phyloP scores from a whole-genome alignment of 352 stramenopile genomes.

The Pythium rhizo-oryzae region DNA sequence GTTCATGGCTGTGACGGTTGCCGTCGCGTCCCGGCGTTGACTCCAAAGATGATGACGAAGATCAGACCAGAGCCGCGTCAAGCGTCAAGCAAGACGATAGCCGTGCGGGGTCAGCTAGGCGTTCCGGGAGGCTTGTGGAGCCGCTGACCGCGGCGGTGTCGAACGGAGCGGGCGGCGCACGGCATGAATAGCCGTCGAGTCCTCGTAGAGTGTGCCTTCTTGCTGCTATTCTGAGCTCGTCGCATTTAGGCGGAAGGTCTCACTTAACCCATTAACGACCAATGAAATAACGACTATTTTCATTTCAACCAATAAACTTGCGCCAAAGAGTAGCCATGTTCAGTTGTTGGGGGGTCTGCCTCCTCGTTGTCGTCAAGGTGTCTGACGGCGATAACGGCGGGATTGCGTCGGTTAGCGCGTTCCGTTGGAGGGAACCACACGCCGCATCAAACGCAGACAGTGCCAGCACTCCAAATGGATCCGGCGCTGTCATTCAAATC shows the following conservation, averaged over 20 bases:
- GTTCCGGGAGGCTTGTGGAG: no score
- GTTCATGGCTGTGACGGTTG: slow-evolving; percentile 11
- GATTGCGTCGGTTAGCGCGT: no score
- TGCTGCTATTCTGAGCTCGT: not conserved
- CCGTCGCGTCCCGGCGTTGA: not conserved
- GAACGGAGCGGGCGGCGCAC: not conserved
- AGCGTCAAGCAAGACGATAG: not conserved
- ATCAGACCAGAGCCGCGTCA: not conserved
- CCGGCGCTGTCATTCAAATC: slow-evolving; percentile 2
- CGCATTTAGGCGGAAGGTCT: not conserved
- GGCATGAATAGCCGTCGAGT: not conserved
- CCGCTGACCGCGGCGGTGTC: not conserved
- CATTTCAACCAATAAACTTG: not conserved
- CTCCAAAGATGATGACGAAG: not conserved
- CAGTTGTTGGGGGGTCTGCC: not conserved
- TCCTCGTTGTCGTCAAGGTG: no score
- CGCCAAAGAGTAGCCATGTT: not conserved
- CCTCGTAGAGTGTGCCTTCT: no score
- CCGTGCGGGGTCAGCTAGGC: no score
- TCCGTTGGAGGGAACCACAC: no score
- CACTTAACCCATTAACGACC: not conserved
- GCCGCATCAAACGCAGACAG: not conserved
- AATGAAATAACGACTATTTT: not conserved
- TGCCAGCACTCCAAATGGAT: no score
- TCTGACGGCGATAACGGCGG: no score